Base-by-base conservation (phyloP, 148 eudicot species). In the Rheum nobile region DNA sequence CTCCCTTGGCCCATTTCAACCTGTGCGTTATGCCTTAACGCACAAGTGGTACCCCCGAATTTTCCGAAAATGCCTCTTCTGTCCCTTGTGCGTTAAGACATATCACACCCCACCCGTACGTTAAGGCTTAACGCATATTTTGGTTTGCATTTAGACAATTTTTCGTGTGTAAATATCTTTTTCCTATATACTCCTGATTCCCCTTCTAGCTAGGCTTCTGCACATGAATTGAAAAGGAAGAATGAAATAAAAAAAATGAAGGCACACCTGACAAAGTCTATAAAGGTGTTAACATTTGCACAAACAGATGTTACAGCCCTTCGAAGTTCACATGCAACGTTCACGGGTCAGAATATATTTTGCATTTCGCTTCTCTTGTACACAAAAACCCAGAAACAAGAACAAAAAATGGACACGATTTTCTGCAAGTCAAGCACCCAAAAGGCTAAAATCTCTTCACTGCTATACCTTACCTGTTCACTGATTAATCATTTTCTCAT, bases 261-360 rank as follows among this genome's bases (percentile, higher is more conserved):
- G 39, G 39, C 70, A 65, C 70, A 32, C 4, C 39, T 65, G 70
- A 65, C 70, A 65, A 34, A 22, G 70, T 6, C 70, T 65, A 65
- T 34, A 65, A 32, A 5, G 39, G 8, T 65, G 21, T 50, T n/a
- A 50, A 14, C 52, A 16, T 42, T 42, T 14, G 16, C 24, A 19
- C 10, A n/a, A 50, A 4, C 24, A 11, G 8, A 6, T 9, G 14
- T 50, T 17, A 50, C 29, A 24, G 28, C 70, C 32, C 41, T 34
- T 65, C 6, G 14, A 31, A 0, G 3, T 34, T 65, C 70, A 65
- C 70, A 65, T 65, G 70, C 70, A 65, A 65, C 39, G 22, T 65
- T 65, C 70, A 65, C 70, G 70, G 70, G 70, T 34, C 70, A 32
- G 11, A 65, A 5, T 34, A 31, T n/a, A n/a, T n/a, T 41, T 34